These are phyloP conservation scores for Lasiodiplodia sp. DNA, from an alignment of 2,329 filamentous ascomycete genomes.

Conservation along the genomic window DNA sequence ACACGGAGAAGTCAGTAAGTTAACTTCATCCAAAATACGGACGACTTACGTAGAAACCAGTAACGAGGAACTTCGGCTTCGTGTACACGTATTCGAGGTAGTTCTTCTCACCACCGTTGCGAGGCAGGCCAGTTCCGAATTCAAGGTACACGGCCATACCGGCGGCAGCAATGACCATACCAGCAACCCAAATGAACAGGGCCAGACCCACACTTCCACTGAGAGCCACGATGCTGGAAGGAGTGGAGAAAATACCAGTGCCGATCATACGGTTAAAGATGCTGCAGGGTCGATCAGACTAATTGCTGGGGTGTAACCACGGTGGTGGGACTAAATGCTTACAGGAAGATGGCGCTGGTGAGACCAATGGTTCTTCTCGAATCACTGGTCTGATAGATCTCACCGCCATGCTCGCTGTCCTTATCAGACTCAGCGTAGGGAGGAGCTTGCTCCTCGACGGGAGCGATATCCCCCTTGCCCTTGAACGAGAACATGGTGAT, in stretches of 20 bases:
- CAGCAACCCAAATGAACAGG: constrained; percentile 69
- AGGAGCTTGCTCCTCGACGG: constrained; percentile 6
- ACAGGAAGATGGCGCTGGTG: constrained; percentile 30
- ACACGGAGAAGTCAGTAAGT: neutral
- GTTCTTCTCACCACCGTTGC: constrained; percentile 72
- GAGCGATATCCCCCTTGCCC: constrained; percentile 18
- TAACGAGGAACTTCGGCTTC: constrained; percentile 65
- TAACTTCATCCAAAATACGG: constrained; percentile 35
- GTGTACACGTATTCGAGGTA: constrained; percentile 72
- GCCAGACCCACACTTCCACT: constrained; percentile 69
- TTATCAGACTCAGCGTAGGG: constrained; percentile 13
- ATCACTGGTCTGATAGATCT: constrained; percentile 30
- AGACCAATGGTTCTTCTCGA: constrained; percentile 30
- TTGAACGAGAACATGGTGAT: constrained; percentile 27
- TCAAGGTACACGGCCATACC: constrained; percentile 72
- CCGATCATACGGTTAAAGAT: constrained; percentile 73
- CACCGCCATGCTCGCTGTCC: constrained; percentile 28
- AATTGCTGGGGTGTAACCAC: neutral
- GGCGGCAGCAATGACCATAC: constrained; percentile 67
- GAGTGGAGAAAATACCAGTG: constrained; percentile 72
- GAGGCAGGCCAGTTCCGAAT: constrained; percentile 69
- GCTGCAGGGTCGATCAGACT: constrained; percentile 28
- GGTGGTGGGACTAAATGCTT: neutral
- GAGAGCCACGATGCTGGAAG: constrained; percentile 63
- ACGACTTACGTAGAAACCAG: constrained; percentile 59